A percentile compares a stretch with the other conserved stretches of the same genome.
phyloP scores from a whole-genome alignment of 805 yeast genomes.

The Ogataea degrootiae region DNA sequence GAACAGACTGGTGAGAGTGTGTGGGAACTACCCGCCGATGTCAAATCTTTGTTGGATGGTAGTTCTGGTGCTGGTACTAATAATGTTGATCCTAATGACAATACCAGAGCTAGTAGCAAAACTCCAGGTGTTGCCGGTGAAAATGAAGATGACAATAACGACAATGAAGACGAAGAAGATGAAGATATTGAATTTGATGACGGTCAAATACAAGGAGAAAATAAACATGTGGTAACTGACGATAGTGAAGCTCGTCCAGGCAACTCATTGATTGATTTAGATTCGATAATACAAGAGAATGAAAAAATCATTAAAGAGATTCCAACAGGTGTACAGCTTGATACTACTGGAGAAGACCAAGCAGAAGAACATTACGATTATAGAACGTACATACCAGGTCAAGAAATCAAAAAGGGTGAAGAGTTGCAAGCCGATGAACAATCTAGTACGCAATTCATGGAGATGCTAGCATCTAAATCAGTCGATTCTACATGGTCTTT shows the following conservation, averaged over 20 bases:
- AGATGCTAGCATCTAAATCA: conserved; percentile 46
- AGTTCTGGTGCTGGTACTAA: neutral
- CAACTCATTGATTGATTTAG: conserved; percentile 9
- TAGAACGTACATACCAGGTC: neutral
- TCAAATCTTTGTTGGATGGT: conserved; percentile 15
- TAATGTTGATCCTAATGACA: conserved; percentile 1
- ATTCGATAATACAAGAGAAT: conserved; percentile 4
- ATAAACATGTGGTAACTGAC: neutral
- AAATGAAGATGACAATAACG: neutral
- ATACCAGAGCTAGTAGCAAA: neutral
- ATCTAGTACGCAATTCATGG: conserved; percentile 36
- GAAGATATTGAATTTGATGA: conserved; percentile 6
- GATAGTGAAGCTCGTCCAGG: conserved; percentile 3
- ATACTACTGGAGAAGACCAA: neutral
- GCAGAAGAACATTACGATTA: neutral
- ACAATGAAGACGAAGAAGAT: conserved; percentile 1
- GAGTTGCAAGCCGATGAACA: conserved; percentile 19
- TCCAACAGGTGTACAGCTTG: neutral
- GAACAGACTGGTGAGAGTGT: conserved; percentile 58
- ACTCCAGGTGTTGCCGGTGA: neutral
- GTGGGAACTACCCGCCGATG: conserved; percentile 73
- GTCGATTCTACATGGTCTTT: conserved; percentile 80
- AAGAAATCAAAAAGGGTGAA: conserved; percentile 1
- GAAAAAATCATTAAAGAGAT: neutral
- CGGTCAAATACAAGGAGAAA: neutral